phyloP scores from a whole-genome alignment of 2,329 filamentous ascomycete genomes.

The Colletotrichum magnum region DNA sequence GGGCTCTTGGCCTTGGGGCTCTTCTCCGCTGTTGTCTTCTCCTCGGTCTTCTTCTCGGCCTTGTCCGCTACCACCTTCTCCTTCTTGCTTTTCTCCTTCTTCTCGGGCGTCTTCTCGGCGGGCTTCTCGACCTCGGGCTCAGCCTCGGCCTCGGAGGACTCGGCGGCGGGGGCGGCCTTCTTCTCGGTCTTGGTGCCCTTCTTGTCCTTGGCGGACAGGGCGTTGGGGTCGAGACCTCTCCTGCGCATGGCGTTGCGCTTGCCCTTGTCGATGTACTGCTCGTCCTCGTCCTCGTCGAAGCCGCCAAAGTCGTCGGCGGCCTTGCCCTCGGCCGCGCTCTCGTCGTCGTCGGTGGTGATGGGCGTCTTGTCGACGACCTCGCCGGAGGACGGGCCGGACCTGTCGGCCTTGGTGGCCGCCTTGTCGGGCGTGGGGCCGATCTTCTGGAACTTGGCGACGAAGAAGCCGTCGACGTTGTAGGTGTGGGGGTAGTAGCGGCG shows the following conservation, averaged over 20 bases:
- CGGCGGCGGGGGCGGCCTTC: slow-evolving; percentile 43
- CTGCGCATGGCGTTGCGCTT: slow-evolving; percentile 80
- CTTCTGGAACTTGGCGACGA: slow-evolving; percentile 98
- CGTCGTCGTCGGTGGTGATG: slow-evolving; percentile 64
- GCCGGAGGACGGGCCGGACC: slow-evolving; percentile 43
- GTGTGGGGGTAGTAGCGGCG: slow-evolving; percentile 90
- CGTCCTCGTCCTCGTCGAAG: slow-evolving; percentile 82
- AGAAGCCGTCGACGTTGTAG: slow-evolving; percentile 98
- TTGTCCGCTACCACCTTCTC: slow-evolving; percentile 25
- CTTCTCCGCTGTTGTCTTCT: slow-evolving; percentile 36
- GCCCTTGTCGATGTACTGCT: slow-evolving; percentile 79
- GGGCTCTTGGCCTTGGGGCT: slow-evolving; percentile 39
- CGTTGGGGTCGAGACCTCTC: slow-evolving; percentile 81
- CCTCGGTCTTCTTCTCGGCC: slow-evolving; percentile 36
- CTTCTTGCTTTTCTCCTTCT: slow-evolving; percentile 29
- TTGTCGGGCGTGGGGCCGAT: slow-evolving; percentile 80
- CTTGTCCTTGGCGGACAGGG: slow-evolving; percentile 54
- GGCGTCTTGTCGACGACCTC: slow-evolving; percentile 78
- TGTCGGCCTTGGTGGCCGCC: slow-evolving; percentile 40
- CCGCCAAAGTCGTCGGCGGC: slow-evolving; percentile 72
- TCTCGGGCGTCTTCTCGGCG: slow-evolving; percentile 35
- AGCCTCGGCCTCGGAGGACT: slow-evolving; percentile 34
- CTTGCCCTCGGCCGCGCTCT: slow-evolving; percentile 53
- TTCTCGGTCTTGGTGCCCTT: slow-evolving; percentile 37
- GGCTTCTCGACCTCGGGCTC: slow-evolving; percentile 35